Conservation (phyloP, 306 rosid genomes). For the Vigna radiata region DNA sequence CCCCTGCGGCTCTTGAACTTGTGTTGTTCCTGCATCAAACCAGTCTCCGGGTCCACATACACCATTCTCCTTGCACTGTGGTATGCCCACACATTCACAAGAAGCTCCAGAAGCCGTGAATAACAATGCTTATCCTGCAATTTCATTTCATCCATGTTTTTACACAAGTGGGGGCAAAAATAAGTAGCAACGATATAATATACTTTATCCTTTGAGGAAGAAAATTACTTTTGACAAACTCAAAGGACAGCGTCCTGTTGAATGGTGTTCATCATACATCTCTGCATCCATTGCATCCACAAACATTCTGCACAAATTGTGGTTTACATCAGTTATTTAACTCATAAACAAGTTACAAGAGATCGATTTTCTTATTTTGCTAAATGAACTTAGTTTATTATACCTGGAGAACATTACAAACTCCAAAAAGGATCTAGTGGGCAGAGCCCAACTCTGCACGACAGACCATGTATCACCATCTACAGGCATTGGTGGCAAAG, state of each 20-base stretch:
- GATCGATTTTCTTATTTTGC: slow-evolving; percentile 7
- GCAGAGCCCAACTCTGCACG: slow-evolving; percentile 90
- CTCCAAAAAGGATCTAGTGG: slow-evolving; percentile 90
- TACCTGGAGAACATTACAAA: slow-evolving; percentile 98
- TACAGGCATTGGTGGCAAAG: slow-evolving; percentile 85
- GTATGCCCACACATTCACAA: slow-evolving; percentile 90
- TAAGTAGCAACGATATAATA: slow-evolving; percentile 19
- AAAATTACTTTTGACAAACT: slow-evolving; percentile 79
- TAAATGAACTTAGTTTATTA: slow-evolving; percentile 18
- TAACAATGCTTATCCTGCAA: slow-evolving; percentile 92
- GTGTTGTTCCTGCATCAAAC: slow-evolving; percentile 87
- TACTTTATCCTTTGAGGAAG: slow-evolving; percentile 10
- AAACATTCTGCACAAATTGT: slow-evolving; percentile 75
- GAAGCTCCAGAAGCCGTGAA: slow-evolving; percentile 85
- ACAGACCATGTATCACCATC: slow-evolving; percentile 93
- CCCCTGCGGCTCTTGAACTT: slow-evolving; percentile 77
- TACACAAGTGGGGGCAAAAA: neutral
- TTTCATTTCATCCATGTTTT: slow-evolving; percentile 30
- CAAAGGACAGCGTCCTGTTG: slow-evolving; percentile 75
- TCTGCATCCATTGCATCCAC: slow-evolving; percentile 84
- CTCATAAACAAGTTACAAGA: slow-evolving; percentile 9
- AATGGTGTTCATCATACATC: slow-evolving; percentile 80
- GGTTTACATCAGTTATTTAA: slow-evolving; percentile 36
- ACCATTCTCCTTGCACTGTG: slow-evolving; percentile 92
- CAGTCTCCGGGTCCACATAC: slow-evolving; percentile 76